A percentile compares a stretch with the other conserved stretches of the same genome.
Conservation (phyloP, 768 basidiomycete genomes). For the Polyporus arcularius region DNA sequence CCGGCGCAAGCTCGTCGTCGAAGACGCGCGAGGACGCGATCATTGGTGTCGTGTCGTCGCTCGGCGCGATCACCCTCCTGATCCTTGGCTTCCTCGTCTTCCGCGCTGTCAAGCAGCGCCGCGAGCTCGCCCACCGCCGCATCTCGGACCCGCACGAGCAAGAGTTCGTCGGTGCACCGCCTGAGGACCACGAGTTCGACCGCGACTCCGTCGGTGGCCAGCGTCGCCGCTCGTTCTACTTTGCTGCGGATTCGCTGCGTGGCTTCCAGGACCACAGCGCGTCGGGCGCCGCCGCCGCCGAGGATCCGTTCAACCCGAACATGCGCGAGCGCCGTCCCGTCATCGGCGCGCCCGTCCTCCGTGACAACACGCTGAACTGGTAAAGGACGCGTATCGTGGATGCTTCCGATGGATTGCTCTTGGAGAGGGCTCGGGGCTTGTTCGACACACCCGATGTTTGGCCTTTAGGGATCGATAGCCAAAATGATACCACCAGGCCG, state of each 20-base stretch:
- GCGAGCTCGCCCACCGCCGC: constrained; percentile 69
- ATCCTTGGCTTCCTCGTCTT: constrained; percentile 73
- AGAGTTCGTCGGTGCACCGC: constrained; percentile 46
- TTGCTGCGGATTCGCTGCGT: constrained; percentile 79
- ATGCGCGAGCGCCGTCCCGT: constrained; percentile 64
- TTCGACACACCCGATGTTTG: not conserved
- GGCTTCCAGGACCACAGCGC: constrained; percentile 41
- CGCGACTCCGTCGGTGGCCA: constrained; percentile 73
- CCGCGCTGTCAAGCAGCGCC: constrained; percentile 65
- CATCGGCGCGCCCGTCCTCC: constrained; percentile 76
- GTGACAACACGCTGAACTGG: constrained; percentile 88
- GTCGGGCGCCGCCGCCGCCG: constrained; percentile 27
- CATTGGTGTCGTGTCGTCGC: constrained; percentile 84
- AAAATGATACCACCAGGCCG: not conserved
- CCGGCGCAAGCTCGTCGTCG: constrained; percentile 24
- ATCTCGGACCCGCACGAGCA: constrained; percentile 53
- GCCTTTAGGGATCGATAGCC: not conserved
- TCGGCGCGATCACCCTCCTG: constrained; percentile 76
- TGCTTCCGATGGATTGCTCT: not conserved
- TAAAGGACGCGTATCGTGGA: constrained; percentile 30
- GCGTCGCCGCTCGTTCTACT: constrained; percentile 80
- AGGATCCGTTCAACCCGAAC: constrained; percentile 36
- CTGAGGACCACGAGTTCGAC: constrained; percentile 75
- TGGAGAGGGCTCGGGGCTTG: not conserved
- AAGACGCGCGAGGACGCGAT: constrained; percentile 79